These are phyloP conservation scores for Physcomitrellopsis africana DNA, from an alignment of 225 moss, liverwort and hornwort species.

Conservation along the genomic window DNA sequence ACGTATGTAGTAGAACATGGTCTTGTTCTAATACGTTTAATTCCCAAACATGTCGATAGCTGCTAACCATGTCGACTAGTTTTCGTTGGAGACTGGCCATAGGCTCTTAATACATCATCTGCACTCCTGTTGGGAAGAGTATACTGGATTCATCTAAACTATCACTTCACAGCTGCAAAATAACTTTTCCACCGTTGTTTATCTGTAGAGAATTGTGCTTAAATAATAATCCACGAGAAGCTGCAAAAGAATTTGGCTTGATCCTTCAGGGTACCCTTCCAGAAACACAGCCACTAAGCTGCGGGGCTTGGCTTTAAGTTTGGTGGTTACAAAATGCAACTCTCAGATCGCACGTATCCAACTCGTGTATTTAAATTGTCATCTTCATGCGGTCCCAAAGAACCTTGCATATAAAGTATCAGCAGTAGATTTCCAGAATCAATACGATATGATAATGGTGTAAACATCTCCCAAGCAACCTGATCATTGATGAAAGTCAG, in stretches of 20 bases:
- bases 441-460: slow-evolving; percentile 79
- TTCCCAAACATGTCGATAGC: background rate
- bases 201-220: slow-evolving; percentile 1
- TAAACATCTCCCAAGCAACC: slow-evolving; percentile 94
- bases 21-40: background rate
- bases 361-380: slow-evolving; percentile 47
- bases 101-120: slow-evolving; percentile 9
- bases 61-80: slow-evolving; percentile 17
- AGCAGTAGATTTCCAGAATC: slow-evolving; percentile 60
- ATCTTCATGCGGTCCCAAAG: slow-evolving; percentile 73
- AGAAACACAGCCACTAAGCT: slow-evolving; percentile 19
- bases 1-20: background rate
- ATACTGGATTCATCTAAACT: background rate
- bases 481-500: slow-evolving; percentile 22
- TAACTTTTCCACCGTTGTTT: background rate
- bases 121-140: slow-evolving; percentile 3
- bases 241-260: background rate
- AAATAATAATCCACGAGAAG: background rate
- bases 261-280: slow-evolving; percentile 7
- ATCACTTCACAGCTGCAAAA: slow-evolving; percentile 12
- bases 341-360: slow-evolving; percentile 66
- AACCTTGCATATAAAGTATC: slow-evolving; percentile 58
- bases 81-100: slow-evolving; percentile 13
- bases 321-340: slow-evolving; percentile 69
- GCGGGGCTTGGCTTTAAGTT: slow-evolving; percentile 44